A percentile compares a stretch with the other conserved stretches of the same genome.
phyloP scores from a whole-genome alignment of 1,139 yeast genomes.

The Kodamaea sp. region DNA sequence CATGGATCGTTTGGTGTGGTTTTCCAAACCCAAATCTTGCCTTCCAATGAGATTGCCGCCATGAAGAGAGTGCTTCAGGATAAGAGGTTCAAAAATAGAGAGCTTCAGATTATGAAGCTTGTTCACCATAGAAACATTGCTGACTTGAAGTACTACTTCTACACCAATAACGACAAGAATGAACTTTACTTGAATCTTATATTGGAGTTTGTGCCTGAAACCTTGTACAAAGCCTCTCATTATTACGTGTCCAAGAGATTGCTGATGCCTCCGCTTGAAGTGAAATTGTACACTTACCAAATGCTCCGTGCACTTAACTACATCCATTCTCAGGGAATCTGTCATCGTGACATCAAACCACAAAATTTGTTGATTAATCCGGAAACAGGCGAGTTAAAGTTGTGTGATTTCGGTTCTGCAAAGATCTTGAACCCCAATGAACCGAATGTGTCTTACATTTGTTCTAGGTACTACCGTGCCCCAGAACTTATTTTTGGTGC shows the following conservation, averaged over 20 bases:
- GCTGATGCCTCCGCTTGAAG: constrained; percentile 86
- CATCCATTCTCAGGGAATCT: constrained; percentile 86
- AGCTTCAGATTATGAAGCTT: constrained; percentile 90
- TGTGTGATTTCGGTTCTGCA: constrained; percentile 99
- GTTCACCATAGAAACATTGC: constrained; percentile 87
- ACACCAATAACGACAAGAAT: constrained; percentile 76
- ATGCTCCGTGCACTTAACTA: constrained; percentile 88
- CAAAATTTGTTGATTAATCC: constrained; percentile 92
- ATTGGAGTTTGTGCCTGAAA: constrained; percentile 91
- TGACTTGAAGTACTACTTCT: constrained; percentile 84
- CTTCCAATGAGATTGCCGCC: constrained; percentile 80
- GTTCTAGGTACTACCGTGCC: constrained; percentile 95
- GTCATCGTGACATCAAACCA: constrained; percentile 97
- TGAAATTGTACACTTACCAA: constrained; percentile 89
- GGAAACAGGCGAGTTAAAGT: constrained; percentile 74
- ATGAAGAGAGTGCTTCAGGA: constrained; percentile 94
- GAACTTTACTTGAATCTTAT: constrained; percentile 86
- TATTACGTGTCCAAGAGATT: constrained; percentile 74
- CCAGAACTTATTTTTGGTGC: constrained; percentile 93
- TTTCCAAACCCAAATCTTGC: constrained; percentile 78
- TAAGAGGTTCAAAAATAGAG: constrained; percentile 93
- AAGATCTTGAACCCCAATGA: constrained; percentile 85
- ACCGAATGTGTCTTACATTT: constrained; percentile 93
- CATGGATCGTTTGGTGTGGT: constrained; percentile 98
- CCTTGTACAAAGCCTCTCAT: constrained; percentile 86